A percentile compares a stretch with the other conserved stretches of the same genome.
Evolutionary conservation across 208 protist genomes (phyloP).

Genomic region (Leishmania arabica): DNA sequence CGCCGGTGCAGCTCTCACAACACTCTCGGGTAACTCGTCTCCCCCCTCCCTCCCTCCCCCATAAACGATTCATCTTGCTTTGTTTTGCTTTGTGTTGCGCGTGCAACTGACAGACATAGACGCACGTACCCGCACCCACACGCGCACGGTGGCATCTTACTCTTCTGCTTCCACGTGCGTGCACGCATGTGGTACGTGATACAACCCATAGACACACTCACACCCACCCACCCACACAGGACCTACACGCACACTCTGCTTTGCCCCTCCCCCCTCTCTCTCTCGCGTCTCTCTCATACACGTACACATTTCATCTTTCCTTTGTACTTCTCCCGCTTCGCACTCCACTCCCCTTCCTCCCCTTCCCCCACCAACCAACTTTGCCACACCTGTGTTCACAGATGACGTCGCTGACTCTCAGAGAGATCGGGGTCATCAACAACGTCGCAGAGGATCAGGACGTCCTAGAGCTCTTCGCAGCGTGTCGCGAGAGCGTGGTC

Average conservation of each 20-base stretch:
- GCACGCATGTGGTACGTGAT: background rate
- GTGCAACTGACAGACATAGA: background rate
- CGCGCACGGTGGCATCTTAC: background rate
- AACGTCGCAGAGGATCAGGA: slow-evolving; percentile 34
- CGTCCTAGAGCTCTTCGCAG: slow-evolving; percentile 69
- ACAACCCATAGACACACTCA: background rate
- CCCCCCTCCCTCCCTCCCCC: background rate
- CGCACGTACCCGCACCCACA: background rate
- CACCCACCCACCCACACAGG: background rate
- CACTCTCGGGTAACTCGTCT: background rate
- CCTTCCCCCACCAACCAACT: background rate
- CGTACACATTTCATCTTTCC: background rate
- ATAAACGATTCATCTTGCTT: background rate
- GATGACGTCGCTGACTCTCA: slow-evolving; percentile 53
- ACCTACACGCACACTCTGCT: background rate
- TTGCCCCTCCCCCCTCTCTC: background rate
- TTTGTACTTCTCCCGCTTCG: slow-evolving; percentile 12
- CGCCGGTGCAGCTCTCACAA: background rate
- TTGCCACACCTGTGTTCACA: background rate
- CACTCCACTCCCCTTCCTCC: background rate
- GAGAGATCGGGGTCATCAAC: slow-evolving; percentile 54
- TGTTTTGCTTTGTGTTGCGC: slow-evolving; percentile 2
- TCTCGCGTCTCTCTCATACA: background rate
- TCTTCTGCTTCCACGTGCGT: background rate
- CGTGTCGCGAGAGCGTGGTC: slow-evolving; percentile 62